Base-by-base conservation (phyloP, 805 yeast species). In the Citeromyces matritensis region DNA sequence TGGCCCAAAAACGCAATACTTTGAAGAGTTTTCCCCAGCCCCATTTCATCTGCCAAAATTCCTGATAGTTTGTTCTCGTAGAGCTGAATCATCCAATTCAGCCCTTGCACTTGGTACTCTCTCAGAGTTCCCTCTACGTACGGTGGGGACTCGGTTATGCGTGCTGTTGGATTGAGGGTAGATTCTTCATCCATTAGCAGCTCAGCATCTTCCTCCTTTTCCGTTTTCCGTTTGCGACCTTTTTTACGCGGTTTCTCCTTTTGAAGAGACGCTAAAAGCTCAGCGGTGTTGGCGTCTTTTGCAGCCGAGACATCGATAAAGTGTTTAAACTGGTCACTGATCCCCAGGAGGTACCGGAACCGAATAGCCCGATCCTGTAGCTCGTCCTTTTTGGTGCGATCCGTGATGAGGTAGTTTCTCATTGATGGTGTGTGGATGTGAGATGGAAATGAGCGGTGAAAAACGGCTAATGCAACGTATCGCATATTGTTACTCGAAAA, bases 31-130 rank as follows among this genome's bases (percentile, higher is more conserved):
- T 88, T 88, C 2, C 98, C 98, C 8, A 25, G 15, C 0, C 97
- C 97, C 98, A 88, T 88, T 51, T 88, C 97, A 54, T 91, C 97
- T 1, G 97, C 97, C 13, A 91, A 57, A 24, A 91, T 86, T 2
- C 97, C 98, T 50, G 91, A 91, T 19, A 88, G 59, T 0, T 97
- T 98, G 52, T 88, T 91, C 47, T 86, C 94, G 49, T 80, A 91
- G 15, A 88, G 55, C 0, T 95, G 78, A 9, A 77, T 67, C 27
- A 91, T 56, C 97, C 97, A 88, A 39, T 83, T 85, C 35, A 88
- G 64, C 1, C 97, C 98, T 34, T 80, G 85, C 13, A 83, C 49
- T 51, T 88, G 98, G 47, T 91, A 85, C 19, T 74, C 79, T 43
- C 98, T 67, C 43, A 91, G 58, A 33, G 49, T 63, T 7, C 98